Base-by-base conservation (phyloP, 257 asterid genomes). In the Dorcoceras hygrometricum region DNA sequence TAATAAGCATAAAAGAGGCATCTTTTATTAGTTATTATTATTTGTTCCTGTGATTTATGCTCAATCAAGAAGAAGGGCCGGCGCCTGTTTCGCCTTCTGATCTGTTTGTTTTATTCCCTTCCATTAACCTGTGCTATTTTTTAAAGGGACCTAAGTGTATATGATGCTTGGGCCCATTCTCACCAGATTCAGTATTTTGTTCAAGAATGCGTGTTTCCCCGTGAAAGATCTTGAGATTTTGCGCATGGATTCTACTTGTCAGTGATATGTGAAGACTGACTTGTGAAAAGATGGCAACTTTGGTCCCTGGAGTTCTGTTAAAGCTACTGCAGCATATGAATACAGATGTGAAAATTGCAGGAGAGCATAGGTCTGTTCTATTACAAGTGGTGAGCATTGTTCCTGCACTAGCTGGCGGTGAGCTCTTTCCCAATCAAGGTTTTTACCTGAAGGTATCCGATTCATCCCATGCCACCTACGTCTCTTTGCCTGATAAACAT, bases 261-360 rank as follows among this genome's bases (percentile, higher is more conserved):
- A 72, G 84, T 82, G 76, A 80, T 80, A 83, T 84, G 63, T 25
- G 66, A 71, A 72, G 74, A 55, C 59, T 73, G 19, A 66, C 3
- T 32, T 9, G 73, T 3, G 71, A 50, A 76, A 11, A 69, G 75
- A 94, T 94, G 99, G 99, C 97, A 57, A 69, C 87, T 79, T 78
- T 94, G 73, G 89, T 88, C n/a, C 91, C 96, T 7, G 99, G 99
- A 50, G 97, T 94, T 65, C 69, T 94, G 63, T 72, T 94, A 75
- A 94, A 94, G 85, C 87, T 94, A 58, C 89, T 94, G 70, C 99
- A 94, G 86, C 99, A 94, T 74, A 90, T 94, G 97, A 90, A 94
- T 62, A 90, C 99, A 59, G 97, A 88, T 72, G 90, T 94, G 66
- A 94, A 90, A 74, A 80, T 94, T 36, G 96, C 97, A 16, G 99